Evolutionary conservation across 495 filamentous ascomycete species (phyloP).

Genomic region (Astrothelium subdiscretum): DNA sequence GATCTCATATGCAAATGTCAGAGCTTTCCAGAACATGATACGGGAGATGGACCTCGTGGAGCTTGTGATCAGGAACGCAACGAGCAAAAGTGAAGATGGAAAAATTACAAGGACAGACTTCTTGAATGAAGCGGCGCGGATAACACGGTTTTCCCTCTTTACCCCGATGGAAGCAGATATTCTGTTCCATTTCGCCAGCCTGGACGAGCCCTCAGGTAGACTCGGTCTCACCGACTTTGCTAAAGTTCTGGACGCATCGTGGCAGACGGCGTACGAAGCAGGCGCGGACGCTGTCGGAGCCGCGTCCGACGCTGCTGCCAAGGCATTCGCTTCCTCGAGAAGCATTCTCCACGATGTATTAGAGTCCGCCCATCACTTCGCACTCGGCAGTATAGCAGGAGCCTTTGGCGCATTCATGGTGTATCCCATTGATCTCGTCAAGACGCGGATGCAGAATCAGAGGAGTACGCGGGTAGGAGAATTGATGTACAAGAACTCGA

Average conservation of each 20-base stretch:
- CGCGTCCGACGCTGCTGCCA: conserved; percentile 37
- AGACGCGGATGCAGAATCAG: conserved; percentile 98
- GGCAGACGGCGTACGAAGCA: conserved; percentile 51
- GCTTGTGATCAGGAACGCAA: conserved; percentile 75
- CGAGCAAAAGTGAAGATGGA: conserved; percentile 70
- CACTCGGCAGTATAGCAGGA: conserved; percentile 76
- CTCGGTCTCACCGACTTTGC: conserved; percentile 78
- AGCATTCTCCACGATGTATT: conserved; percentile 48
- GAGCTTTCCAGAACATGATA: conserved; percentile 94
- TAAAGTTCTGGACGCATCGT: conserved; percentile 88
- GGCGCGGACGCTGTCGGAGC: conserved; percentile 32
- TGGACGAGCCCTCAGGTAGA: conserved; percentile 76
- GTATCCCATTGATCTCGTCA: conserved; percentile 96
- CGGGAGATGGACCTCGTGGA: conserved; percentile 97
- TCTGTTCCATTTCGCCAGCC: conserved; percentile 91
- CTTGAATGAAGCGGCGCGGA: conserved; percentile 80
- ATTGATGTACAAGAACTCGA: conserved; percentile 85
- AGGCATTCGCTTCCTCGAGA: conserved; percentile 35
- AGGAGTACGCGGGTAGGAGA: conserved; percentile 68
- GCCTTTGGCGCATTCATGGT: conserved; percentile 99
- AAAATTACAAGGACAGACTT: conserved; percentile 93
- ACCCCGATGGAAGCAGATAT: conserved; percentile 99
- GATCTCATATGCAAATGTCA: conserved; percentile 93
- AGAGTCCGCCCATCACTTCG: conserved; percentile 82
- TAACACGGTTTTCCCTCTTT: conserved; percentile 86